Evolutionary conservation across 2,329 filamentous ascomycete species (phyloP), one percentile per base, ranked within the genome.

Genomic region (Hypocreales sp.): DNA sequence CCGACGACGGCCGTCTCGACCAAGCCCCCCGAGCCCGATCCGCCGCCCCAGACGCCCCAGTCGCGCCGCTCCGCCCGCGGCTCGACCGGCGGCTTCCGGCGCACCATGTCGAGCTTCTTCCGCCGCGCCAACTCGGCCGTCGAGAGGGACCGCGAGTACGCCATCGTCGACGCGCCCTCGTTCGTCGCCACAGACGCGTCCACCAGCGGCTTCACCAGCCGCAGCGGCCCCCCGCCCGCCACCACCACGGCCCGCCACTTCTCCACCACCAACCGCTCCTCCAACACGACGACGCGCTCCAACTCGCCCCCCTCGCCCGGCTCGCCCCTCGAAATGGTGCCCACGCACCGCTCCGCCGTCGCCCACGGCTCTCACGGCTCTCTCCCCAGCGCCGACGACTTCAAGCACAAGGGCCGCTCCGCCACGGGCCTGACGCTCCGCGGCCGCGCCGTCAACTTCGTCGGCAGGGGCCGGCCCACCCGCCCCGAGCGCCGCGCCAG

Each of bases 231-330:
- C n/a, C n/a, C n/a, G n/a, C 49, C 48, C 10, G 36, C 42, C n/a
- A 32, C 40, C 16, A 37, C 26, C 12, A 28, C 36, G 15, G 45
- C 39, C n/a, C 54, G 55, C 15, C 54, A 58, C 24, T 60, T 59
- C 46, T 64, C 60, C 47, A 50, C 57, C 36, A 54, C n/a, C n/a
- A n/a, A n/a, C n/a, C n/a, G 55, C 27, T 59, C 60, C 24, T 53
- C 56, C 12, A 50, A 48, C n/a, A n/a, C n/a, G 22, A 60, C 56
- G 9, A 61, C 55, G 13, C 58, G 58, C 27, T 61, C 60, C 12
- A 61, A 56, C 35, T 59, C 61, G 7, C 62, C 64, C 5, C 61
- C 63, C 3, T 67, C 64, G 13, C 65, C 64, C 5, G 48, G 49
- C 24, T 60, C 58, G 13, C 51, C 55, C 5, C 43, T 63, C 25